Conservation (phyloP, 2,329 filamentous ascomycete genomes). For the Coniochaeta sp. region DNA sequence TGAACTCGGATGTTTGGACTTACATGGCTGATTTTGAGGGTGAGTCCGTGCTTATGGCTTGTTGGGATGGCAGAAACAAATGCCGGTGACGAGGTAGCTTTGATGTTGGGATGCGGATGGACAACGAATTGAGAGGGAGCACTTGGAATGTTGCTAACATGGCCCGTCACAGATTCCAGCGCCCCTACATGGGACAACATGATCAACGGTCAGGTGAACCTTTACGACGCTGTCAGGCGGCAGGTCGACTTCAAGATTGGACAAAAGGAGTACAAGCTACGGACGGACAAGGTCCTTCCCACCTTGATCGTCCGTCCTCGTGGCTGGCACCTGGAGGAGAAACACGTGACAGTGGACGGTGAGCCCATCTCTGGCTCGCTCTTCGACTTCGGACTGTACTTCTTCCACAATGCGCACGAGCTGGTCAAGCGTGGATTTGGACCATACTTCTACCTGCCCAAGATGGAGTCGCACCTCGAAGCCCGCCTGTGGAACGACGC, state of each 20-base stretch:
- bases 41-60: constrained; percentile 31
- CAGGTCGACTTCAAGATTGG: constrained; percentile 97
- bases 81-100: background rate
- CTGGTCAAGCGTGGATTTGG: constrained; percentile 76
- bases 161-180: constrained; percentile 62
- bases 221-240: constrained; percentile 89
- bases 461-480: constrained; percentile 97
- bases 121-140: background rate
- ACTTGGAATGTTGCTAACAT: background rate
- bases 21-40: constrained; percentile 99
- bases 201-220: constrained; percentile 96
- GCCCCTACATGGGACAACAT: constrained; percentile 99
- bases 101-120: background rate
- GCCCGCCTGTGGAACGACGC: constrained; percentile 96
- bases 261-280: constrained; percentile 93
- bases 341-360: constrained; percentile 92
- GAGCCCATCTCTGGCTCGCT: constrained; percentile 88
- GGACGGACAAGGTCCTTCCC: constrained; percentile 75
- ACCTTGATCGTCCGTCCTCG: constrained; percentile 91
- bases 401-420: constrained; percentile 96
- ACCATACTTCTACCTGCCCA: constrained; percentile 96
- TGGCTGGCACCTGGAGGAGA: constrained; percentile 98
- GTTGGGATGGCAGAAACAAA: background rate
- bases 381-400: constrained; percentile 98
- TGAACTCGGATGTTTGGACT: constrained; percentile 95